Evolutionary conservation across 306 rosid species (phyloP).

Genomic region (Pueraria montana): DNA sequence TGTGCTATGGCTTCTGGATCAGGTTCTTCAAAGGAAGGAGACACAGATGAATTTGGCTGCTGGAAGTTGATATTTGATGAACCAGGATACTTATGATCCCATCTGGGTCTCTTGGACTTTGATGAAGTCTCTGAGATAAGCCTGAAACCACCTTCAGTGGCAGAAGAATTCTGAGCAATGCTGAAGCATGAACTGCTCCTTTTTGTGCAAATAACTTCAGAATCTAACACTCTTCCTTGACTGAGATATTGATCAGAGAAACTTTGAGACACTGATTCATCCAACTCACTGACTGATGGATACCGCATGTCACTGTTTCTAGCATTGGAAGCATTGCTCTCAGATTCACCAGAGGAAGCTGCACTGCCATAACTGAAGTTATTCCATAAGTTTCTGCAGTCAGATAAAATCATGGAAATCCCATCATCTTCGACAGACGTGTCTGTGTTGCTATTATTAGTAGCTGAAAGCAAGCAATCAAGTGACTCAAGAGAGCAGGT

Average conservation of each 20-base stretch:
- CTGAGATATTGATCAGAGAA: slow-evolving; percentile 55
- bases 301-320: slow-evolving; percentile 52
- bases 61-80: slow-evolving; percentile 90
- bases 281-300: slow-evolving; percentile 44
- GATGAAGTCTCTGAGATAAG: slow-evolving; percentile 66
- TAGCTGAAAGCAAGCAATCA: slow-evolving; percentile 57
- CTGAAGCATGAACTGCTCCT: slow-evolving; percentile 59
- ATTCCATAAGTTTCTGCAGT: slow-evolving; percentile 75
- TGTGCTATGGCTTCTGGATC: slow-evolving; percentile 96
- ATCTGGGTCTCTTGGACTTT: slow-evolving; percentile 74
- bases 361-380: slow-evolving; percentile 53
- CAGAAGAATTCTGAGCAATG: slow-evolving; percentile 54
- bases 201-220: slow-evolving; percentile 55
- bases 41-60: slow-evolving; percentile 70
- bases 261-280: slow-evolving; percentile 57
- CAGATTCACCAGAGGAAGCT: slow-evolving; percentile 73
- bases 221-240: slow-evolving; percentile 35
- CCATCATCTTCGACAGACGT: slow-evolving; percentile 61
- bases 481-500: slow-evolving; percentile 55
- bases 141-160: slow-evolving; percentile 66
- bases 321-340: slow-evolving; percentile 54
- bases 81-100: slow-evolving; percentile 61
- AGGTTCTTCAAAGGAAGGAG: slow-evolving; percentile 73
- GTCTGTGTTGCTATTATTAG: slow-evolving; percentile 55
- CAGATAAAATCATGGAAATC: slow-evolving; percentile 69